Evolutionary conservation across 73 alveolate species (phyloP), one percentile per base, ranked within the genome.

Genomic region (Tetrahymena elliotti): DNA sequence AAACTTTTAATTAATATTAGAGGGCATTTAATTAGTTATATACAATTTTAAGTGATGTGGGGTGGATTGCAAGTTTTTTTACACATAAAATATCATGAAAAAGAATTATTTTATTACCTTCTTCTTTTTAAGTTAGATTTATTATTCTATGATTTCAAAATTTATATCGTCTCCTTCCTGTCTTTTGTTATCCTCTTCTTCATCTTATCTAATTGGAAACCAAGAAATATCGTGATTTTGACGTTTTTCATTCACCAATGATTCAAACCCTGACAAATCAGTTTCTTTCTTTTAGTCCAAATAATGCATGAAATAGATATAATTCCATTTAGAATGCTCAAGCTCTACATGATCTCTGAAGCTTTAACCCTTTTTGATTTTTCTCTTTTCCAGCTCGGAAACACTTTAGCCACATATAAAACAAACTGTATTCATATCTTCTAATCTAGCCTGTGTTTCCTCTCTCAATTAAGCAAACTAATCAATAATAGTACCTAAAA

Each of bases 241-340:
- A 96, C 95, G 96, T 92, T 97, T 98, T 39, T 98, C 99, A 93
- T 94, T 95, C 34, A 98, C 98, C 94, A 97, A 97, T 27, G 98
- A 96, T 93, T 98, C 99, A 96, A 98, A 96, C 31, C 99, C 99
- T 93, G 98, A 96, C 93, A 96, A 95, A 93, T 98, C 99, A 84
- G 99, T 97, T 37, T 96, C 96, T 92, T 98, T 98, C 94, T 98
- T 98, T 93, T 93, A 95, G 95, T 97, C 96, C 95, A 98, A 94
- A 95, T 98, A 96, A 5, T 97, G 97, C 53, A 98, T 97, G 97
- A 96, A 98, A 96, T 95, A 95, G 84, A 98, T 97, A 96, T 98
- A 98, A 95, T 97, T 94, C 98, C 98, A 98, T 68, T 97, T 93
- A 84, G 92, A 93, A 95, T 98, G 99, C 93, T 98, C 99, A 10